phyloP scores from a whole-genome alignment of 768 basidiomycete species.

The Boletus rubescentipes region DNA sequence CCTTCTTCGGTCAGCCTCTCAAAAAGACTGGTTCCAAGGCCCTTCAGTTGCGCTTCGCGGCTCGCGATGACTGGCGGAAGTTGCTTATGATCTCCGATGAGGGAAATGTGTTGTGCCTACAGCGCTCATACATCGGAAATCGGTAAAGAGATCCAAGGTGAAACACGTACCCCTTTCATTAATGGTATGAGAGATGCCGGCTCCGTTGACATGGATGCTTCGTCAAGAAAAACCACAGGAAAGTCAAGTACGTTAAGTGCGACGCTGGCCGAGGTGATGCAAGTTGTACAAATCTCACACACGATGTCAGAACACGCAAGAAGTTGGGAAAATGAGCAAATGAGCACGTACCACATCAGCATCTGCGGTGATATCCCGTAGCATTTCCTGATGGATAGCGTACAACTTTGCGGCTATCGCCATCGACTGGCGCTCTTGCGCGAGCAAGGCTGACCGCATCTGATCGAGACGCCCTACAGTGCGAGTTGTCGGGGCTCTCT shows the following conservation, averaged over 20 bases:
- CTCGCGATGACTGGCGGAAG: constrained; percentile 86
- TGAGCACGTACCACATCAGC: constrained; percentile 69
- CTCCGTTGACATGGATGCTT: constrained; percentile 96
- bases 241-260: constrained; percentile 77
- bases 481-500: constrained; percentile 16
- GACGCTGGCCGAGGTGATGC: constrained; percentile 70
- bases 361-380: constrained; percentile 57
- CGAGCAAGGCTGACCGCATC: constrained; percentile 28
- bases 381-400: constrained; percentile 59
- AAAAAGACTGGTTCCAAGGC: constrained; percentile 80
- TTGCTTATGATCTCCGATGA: constrained; percentile 98
- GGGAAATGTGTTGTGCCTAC: constrained; percentile 76
- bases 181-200: constrained; percentile 88
- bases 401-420: constrained; percentile 45
- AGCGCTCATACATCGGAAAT: constrained; percentile 15
- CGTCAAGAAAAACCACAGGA: constrained; percentile 91
- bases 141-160: constrained; percentile 2
- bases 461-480: constrained; percentile 25
- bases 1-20: constrained; percentile 85
- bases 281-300: constrained; percentile 82
- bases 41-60: constrained; percentile 67
- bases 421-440: constrained; percentile 32
- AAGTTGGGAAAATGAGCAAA: neutral
- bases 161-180: constrained; percentile 82
- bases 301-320: constrained; percentile 9